These are phyloP conservation scores for Phaffomyces opuntiae DNA, from an alignment of 805 yeast species.

Conservation along the genomic window DNA sequence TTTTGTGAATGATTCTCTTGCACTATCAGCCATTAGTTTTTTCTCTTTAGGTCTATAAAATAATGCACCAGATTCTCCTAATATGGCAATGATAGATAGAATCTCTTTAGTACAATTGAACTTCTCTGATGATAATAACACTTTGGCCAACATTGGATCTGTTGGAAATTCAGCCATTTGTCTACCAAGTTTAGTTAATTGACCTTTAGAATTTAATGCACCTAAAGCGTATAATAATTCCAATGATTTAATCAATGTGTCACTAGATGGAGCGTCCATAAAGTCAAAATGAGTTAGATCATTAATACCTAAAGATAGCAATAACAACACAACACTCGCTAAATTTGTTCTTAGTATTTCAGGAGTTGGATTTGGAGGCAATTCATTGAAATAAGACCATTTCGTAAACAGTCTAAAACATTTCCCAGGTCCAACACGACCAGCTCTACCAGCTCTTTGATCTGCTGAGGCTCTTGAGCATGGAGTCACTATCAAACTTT, in stretches of 20 bases:
- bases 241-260: constrained; percentile 64
- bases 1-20: constrained; percentile 47
- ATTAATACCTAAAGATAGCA: constrained; percentile 78
- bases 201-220: constrained; percentile 76
- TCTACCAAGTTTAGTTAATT: constrained; percentile 68
- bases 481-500: constrained; percentile 75
- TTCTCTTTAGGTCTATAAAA: constrained; percentile 67
- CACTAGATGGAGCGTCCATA: constrained; percentile 81
- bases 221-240: constrained; percentile 82
- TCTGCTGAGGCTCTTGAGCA: constrained; percentile 94
- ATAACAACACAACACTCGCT: constrained; percentile 63
- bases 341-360: constrained; percentile 86
- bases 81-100: constrained; percentile 71
- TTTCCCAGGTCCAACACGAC: constrained; percentile 95
- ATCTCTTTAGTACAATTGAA: constrained; percentile 61
- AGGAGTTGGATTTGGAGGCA: constrained; percentile 77
- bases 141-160: constrained; percentile 83
- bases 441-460: constrained; percentile 97
- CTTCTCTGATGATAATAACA: constrained; percentile 55
- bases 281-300: constrained; percentile 82
- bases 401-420: constrained; percentile 87
- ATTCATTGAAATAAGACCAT: constrained; percentile 69
- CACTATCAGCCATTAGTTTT: constrained; percentile 57
- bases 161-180: constrained; percentile 90
- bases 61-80: constrained; percentile 68